These are phyloP conservation scores for Xylaria intraflava DNA, from an alignment of 495 filamentous ascomycete species.

Conservation along the genomic window DNA sequence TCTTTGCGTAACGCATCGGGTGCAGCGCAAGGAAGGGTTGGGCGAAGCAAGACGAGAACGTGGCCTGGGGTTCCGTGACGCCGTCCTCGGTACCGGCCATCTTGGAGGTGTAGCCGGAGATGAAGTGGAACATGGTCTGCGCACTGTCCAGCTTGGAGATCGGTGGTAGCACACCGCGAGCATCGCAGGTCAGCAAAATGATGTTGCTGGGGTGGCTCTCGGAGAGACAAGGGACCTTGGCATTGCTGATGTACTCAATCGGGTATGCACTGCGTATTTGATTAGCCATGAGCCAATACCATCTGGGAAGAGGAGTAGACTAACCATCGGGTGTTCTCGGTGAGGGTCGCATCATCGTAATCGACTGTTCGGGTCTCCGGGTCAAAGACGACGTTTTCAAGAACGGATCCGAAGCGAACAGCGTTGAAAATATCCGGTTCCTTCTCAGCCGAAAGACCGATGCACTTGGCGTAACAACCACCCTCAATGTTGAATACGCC, in stretches of 20 bases:
- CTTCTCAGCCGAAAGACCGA: slow-evolving; percentile 96
- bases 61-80: slow-evolving; percentile 92
- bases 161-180: slow-evolving; percentile 91
- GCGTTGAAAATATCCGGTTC: slow-evolving; percentile 97
- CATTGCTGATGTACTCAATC: slow-evolving; percentile 97
- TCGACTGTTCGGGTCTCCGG: slow-evolving; percentile 81
- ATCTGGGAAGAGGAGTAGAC: slow-evolving; percentile 2
- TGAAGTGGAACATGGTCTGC: slow-evolving; percentile 99
- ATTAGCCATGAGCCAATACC: slow-evolving; percentile 3
- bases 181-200: slow-evolving; percentile 95
- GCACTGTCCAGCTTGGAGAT: slow-evolving; percentile 95
- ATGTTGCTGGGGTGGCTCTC: slow-evolving; percentile 91
- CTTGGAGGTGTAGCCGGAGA: slow-evolving; percentile 98
- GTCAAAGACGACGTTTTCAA: slow-evolving; percentile 98
- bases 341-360: slow-evolving; percentile 91
- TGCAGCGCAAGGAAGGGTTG: slow-evolving; percentile 98
- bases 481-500: slow-evolving; percentile 99
- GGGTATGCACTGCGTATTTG: slow-evolving; percentile 65
- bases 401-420: slow-evolving; percentile 92
- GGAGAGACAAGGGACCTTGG: slow-evolving; percentile 92
- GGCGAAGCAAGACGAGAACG: slow-evolving; percentile 98
- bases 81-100: slow-evolving; percentile 99
- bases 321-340: slow-evolving; percentile 90
- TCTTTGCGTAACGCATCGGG: slow-evolving; percentile 97
- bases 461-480: slow-evolving; percentile 98